A percentile compares a stretch with the other conserved stretches of the same genome.
phyloP scores from a whole-genome alignment of 2,329 filamentous ascomycete genomes.

The Aureobasidium mangrovei region DNA sequence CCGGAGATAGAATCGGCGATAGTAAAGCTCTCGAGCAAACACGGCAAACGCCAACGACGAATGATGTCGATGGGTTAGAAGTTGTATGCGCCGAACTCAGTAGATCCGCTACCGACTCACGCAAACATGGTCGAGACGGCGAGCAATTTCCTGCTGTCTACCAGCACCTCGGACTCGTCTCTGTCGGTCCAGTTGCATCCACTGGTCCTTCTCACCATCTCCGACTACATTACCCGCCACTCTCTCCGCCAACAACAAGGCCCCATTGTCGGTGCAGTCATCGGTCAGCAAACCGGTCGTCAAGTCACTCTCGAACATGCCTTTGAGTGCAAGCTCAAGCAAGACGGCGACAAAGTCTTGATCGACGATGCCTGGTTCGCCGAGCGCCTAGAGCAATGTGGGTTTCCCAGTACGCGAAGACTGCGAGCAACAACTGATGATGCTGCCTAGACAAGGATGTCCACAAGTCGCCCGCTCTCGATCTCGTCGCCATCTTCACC shows the following conservation, averaged over 20 bases:
- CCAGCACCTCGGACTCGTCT: conserved; percentile 54
- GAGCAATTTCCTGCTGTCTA: conserved; percentile 36
- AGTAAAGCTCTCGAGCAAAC: neutral
- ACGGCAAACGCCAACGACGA: neutral
- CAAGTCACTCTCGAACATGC: conserved; percentile 88
- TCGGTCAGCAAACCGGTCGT: conserved; percentile 85
- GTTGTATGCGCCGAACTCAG: neutral
- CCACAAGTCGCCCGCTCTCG: conserved; percentile 70
- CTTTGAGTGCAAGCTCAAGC: conserved; percentile 64
- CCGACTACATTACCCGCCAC: conserved; percentile 91
- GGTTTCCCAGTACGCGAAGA: conserved; percentile 25
- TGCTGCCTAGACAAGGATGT: conserved; percentile 67
- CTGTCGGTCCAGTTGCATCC: conserved; percentile 82
- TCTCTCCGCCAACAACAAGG: conserved; percentile 65
- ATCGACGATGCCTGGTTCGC: conserved; percentile 66
- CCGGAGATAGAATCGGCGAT: no score
- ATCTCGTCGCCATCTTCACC: conserved; percentile 57
- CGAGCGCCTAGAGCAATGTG: conserved; percentile 76
- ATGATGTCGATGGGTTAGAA: neutral
- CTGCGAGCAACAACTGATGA: neutral
- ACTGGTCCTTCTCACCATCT: conserved; percentile 89
- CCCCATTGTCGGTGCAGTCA: conserved; percentile 75
- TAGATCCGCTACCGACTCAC: neutral
- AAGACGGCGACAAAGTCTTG: conserved; percentile 43
- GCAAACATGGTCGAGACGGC: conserved; percentile 12